Conservation (phyloP, 208 protist species). For the Trypanosoma platydactyli region DNA sequence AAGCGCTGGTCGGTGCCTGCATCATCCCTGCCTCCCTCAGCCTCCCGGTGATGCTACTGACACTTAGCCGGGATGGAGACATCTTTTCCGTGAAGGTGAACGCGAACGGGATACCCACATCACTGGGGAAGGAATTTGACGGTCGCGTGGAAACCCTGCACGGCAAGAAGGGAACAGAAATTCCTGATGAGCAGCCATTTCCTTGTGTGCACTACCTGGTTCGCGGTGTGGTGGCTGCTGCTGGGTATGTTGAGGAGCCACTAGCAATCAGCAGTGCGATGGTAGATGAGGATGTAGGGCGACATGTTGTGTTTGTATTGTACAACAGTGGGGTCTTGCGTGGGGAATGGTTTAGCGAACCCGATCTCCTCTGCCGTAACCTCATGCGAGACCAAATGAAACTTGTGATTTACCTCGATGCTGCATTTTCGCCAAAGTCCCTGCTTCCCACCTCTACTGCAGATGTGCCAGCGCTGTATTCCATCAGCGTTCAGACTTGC, state of each 20-base stretch:
- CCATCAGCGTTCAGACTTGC: conserved; percentile 35
- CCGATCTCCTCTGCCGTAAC: conserved; percentile 68
- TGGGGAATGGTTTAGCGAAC: conserved; percentile 57
- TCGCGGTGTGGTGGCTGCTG: conserved; percentile 4
- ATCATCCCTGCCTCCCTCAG: conserved; percentile 53
- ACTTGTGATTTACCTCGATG: conserved; percentile 14
- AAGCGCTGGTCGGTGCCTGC: conserved; percentile 52
- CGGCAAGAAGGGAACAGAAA: conserved; percentile 9
- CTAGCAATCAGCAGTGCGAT: conserved; percentile 48
- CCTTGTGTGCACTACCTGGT: conserved; percentile 32
- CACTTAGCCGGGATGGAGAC: conserved; percentile 69
- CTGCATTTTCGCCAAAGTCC: conserved; percentile 1
- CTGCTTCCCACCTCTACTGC: neutral
- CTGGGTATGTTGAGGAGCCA: conserved; percentile 31
- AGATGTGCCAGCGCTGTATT: conserved; percentile 19
- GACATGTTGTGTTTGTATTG: conserved; percentile 55
- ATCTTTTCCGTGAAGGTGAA: conserved; percentile 64
- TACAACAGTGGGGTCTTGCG: conserved; percentile 48
- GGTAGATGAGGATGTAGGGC: conserved; percentile 74
- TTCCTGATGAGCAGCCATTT: conserved; percentile 22
- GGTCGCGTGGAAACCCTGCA: conserved; percentile 13
- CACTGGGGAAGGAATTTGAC: conserved; percentile 21
- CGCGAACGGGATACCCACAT: conserved; percentile 21
- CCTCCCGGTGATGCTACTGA: conserved; percentile 48
- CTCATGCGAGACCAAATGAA: conserved; percentile 25